Evolutionary conservation across 257 asterid species (phyloP).

Genomic region (Solanum pennellii): DNA sequence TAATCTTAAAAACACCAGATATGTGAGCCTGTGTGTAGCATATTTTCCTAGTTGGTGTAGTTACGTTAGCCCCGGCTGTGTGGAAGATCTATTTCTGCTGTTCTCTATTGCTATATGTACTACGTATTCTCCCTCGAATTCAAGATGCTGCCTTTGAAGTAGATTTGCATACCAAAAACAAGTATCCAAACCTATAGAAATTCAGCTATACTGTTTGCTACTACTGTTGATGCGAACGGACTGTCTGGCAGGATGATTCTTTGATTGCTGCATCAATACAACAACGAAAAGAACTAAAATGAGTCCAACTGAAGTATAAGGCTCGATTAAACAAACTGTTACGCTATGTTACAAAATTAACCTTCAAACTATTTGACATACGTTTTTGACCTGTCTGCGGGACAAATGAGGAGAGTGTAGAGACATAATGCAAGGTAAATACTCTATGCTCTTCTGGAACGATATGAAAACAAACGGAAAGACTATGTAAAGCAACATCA

Average conservation of each 20-base stretch:
- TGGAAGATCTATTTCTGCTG: slow-evolving; percentile 19
- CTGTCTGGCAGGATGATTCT: slow-evolving; percentile 60
- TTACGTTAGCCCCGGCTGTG: slow-evolving; percentile 1
- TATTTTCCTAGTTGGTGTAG: slow-evolving; percentile 1
- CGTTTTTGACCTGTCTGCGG: not conserved
- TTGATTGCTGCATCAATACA: slow-evolving; percentile 28
- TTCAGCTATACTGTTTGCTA: slow-evolving; percentile 36
- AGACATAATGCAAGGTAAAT: not conserved
- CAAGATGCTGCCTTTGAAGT: slow-evolving; percentile 13
- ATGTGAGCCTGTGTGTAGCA: slow-evolving; percentile 21
- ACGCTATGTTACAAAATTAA: too few relatives aligned
- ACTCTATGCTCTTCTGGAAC: not conserved
- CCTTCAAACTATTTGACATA: not conserved
- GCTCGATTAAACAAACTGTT: not conserved
- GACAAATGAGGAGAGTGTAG: not conserved
- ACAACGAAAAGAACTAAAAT: not conserved
- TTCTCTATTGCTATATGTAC: slow-evolving; percentile 11
- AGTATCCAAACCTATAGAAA: slow-evolving; percentile 28
- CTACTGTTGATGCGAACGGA: slow-evolving; percentile 42
- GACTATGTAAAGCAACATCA: not conserved
- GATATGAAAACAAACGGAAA: not conserved
- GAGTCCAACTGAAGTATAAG: not conserved
- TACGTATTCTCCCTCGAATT: slow-evolving; percentile 11
- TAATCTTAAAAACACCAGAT: not conserved
- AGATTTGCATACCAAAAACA: slow-evolving; percentile 15